Percentiles rank a stretch among this genome's conserved stretches.
These are phyloP conservation scores for Cutaneotrichosporon curvatum DNA, from an alignment of 1,284 basidiomycete species.

Conservation along the genomic window DNA sequence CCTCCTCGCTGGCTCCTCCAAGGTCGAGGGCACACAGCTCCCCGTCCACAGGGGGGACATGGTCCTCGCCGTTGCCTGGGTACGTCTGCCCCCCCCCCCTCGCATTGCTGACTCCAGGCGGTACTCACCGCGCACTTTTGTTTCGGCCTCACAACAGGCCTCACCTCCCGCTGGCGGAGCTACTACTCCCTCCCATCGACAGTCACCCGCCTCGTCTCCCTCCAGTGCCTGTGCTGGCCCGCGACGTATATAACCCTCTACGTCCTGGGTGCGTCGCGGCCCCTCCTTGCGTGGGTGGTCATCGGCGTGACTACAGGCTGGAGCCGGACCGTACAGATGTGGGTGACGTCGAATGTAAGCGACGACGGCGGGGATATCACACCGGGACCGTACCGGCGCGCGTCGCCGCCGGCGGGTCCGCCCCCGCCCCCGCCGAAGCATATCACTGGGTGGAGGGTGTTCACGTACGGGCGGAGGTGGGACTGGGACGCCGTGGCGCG, in stretches of 20 bases:
- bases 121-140: slow-evolving; percentile 45
- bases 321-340: slow-evolving; percentile 44
- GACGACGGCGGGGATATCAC: slow-evolving; percentile 8
- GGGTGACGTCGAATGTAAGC: slow-evolving; percentile 47
- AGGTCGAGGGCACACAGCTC: slow-evolving; percentile 23
- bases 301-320: slow-evolving; percentile 46
- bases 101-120: slow-evolving; percentile 26
- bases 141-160: slow-evolving; percentile 45
- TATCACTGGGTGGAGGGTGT: slow-evolving; percentile 25
- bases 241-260: slow-evolving; percentile 44
- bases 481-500: slow-evolving; percentile 42
- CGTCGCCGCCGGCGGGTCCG: slow-evolving; percentile 4
- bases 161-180: slow-evolving; percentile 46
- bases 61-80: slow-evolving; percentile 38
- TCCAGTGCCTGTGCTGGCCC: slow-evolving; percentile 49
- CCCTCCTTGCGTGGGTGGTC: slow-evolving; percentile 46
- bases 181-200: slow-evolving; percentile 47
- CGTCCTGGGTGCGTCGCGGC: slow-evolving; percentile 38
- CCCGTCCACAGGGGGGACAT: slow-evolving; percentile 30
- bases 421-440: slow-evolving; percentile 17
- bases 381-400: slow-evolving; percentile 5
- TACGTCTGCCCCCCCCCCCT: slow-evolving; percentile 18
- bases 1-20: slow-evolving; percentile 21
- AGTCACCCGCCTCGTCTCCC: slow-evolving; percentile 44
- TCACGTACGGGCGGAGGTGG: slow-evolving; percentile 39